Evolutionary conservation across 1,284 basidiomycete species (phyloP).

Genomic region (Paramarasmius palmivorus): DNA sequence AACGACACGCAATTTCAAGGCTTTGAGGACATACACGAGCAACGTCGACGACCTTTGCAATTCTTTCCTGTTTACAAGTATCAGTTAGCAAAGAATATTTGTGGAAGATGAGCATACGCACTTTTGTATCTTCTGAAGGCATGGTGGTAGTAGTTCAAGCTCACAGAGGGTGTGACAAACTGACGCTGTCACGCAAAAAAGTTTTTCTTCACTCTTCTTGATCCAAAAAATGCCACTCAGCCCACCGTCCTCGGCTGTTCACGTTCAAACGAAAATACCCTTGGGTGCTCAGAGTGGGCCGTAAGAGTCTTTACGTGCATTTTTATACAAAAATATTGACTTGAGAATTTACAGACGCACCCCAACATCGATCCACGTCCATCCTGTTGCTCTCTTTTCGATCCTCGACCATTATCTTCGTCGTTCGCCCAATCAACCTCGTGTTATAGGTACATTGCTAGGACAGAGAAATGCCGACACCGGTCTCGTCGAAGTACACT

Average conservation of each 20-base stretch:
- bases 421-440: slow-evolving; percentile 77
- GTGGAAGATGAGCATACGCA: slow-evolving; percentile 29
- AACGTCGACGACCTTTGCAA: slow-evolving; percentile 76
- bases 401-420: slow-evolving; percentile 98
- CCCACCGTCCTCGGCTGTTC: slow-evolving; percentile 65
- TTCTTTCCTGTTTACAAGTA: slow-evolving; percentile 60
- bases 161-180: not conserved
- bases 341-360: slow-evolving; percentile 50
- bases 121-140: slow-evolving; percentile 87
- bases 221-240: slow-evolving; percentile 63
- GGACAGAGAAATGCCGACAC: slow-evolving; percentile 67
- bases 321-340: slow-evolving; percentile 1
- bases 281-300: slow-evolving; percentile 32
- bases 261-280: slow-evolving; percentile 49
- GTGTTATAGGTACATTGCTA: slow-evolving; percentile 96
- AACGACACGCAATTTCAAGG: slow-evolving; percentile 7
- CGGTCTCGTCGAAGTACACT: slow-evolving; percentile 72
- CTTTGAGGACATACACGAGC: slow-evolving; percentile 71
- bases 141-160: slow-evolving; percentile 34
- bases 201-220: too few relatives aligned
- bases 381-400: slow-evolving; percentile 92
- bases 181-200: too few relatives aligned
- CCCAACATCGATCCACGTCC: slow-evolving; percentile 78
- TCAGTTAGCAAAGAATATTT: slow-evolving; percentile 9
- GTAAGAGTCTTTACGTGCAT: slow-evolving; percentile 30